Evolutionary conservation across 257 asterid species (phyloP).

Genomic region (Oldenlandia corymbosa): DNA sequence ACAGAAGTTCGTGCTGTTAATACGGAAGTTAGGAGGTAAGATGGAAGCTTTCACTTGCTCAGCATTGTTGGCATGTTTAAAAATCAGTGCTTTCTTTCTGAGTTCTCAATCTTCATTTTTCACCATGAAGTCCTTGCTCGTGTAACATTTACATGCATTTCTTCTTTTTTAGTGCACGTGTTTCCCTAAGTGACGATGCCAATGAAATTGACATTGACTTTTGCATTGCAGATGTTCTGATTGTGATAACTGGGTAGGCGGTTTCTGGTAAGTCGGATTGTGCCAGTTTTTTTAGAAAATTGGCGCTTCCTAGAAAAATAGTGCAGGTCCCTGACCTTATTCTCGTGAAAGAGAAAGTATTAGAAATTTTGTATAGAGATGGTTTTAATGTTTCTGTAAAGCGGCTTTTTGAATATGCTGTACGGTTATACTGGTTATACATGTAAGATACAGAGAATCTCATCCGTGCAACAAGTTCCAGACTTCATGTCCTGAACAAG

Average conservation of each 20-base stretch:
- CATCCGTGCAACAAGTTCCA: background rate
- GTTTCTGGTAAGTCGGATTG: slow-evolving; percentile 17
- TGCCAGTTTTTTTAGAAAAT: background rate
- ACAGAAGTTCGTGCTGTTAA: slow-evolving; percentile 19
- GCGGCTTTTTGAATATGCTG: slow-evolving; percentile 12
- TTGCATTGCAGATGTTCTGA: slow-evolving; percentile 14
- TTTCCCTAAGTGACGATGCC: background rate
- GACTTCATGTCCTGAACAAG: no score
- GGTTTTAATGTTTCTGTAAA: slow-evolving; percentile 11
- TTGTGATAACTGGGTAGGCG: slow-evolving; percentile 24
- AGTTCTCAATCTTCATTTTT: no score
- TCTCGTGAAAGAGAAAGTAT: slow-evolving; percentile 7
- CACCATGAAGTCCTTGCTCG: background rate
- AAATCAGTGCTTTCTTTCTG: no score
- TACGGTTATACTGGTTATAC: slow-evolving; percentile 10
- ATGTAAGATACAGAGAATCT: slow-evolving; percentile 6
- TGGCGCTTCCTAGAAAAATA: slow-evolving; percentile 10
- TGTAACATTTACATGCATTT: background rate
- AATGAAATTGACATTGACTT: background rate
- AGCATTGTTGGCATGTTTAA: background rate
- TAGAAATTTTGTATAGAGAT: slow-evolving; percentile 22
- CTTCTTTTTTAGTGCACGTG: background rate
- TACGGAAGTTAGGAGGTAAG: slow-evolving; percentile 4
- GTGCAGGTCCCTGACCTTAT: slow-evolving; percentile 13
- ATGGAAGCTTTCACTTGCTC: no score